phyloP scores from a whole-genome alignment of 352 stramenopile genomes.

The Pythium sukuiense region DNA sequence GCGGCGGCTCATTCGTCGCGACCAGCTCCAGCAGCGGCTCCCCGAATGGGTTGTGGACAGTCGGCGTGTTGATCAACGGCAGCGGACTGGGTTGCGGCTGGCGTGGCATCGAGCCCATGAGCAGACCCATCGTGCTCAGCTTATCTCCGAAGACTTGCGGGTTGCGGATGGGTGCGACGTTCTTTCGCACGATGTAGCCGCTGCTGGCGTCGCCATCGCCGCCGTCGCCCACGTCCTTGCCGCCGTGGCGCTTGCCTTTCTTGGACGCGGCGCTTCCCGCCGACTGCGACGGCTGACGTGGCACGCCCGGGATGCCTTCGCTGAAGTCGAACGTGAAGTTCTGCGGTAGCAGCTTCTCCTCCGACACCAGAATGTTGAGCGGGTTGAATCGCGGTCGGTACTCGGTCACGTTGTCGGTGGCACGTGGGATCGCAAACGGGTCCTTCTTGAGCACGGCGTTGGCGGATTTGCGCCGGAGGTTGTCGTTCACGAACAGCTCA shows the following conservation, averaged over 20 bases:
- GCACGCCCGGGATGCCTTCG: constrained; percentile 32
- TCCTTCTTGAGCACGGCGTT: constrained; percentile 34
- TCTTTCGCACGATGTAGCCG: constrained; percentile 13
- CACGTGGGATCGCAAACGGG: constrained; percentile 71
- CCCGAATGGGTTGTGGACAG: constrained; percentile 26
- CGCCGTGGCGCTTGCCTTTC: neutral
- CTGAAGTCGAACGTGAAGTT: constrained; percentile 62
- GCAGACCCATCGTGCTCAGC: constrained; percentile 25
- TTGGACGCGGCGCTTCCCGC: neutral
- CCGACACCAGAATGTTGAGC: constrained; percentile 62
- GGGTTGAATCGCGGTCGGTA: constrained; percentile 74
- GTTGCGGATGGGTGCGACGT: constrained; percentile 13
- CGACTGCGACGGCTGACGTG: constrained; percentile 4
- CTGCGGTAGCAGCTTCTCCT: constrained; percentile 68
- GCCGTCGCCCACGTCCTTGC: neutral
- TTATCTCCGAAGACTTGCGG: constrained; percentile 21
- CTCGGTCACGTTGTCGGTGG: constrained; percentile 70
- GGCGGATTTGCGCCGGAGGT: constrained; percentile 21
- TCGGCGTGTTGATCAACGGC: constrained; percentile 19
- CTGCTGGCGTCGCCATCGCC: neutral
- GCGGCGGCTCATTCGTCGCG: constrained; percentile 10
- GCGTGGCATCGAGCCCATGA: constrained; percentile 30
- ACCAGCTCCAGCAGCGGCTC: constrained; percentile 30
- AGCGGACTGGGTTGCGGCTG: constrained; percentile 18
- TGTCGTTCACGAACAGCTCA: constrained; percentile 28